Conservation (phyloP, 495 filamentous ascomycete genomes). For the Baudoinia panamericana region DNA sequence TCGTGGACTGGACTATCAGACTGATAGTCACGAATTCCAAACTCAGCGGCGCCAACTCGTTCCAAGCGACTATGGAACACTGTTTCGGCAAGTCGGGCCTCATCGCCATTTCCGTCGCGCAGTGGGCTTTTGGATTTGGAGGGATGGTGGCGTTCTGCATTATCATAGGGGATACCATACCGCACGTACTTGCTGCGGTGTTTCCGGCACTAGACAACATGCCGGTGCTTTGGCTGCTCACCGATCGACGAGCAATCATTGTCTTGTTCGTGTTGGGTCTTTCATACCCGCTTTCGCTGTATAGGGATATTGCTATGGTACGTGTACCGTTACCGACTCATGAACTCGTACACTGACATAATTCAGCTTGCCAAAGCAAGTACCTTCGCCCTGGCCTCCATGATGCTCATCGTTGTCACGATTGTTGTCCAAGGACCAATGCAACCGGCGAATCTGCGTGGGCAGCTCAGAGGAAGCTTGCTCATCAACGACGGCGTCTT, state of each 20-base stretch:
- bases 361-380: constrained; percentile 83
- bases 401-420: constrained; percentile 75
- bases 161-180: constrained; percentile 91
- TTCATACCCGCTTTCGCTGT: constrained; percentile 85
- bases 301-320: constrained; percentile 95
- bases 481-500: constrained; percentile 78
- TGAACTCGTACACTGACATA: constrained; percentile 21
- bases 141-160: constrained; percentile 98
- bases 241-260: constrained; percentile 70
- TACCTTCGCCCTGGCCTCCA: constrained; percentile 77
- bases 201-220: constrained; percentile 64
- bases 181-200: constrained; percentile 68
- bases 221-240: constrained; percentile 67
- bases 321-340: constrained; percentile 14
- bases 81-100: constrained; percentile 83
- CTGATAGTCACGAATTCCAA: constrained; percentile 95
- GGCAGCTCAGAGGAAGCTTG: constrained; percentile 49
- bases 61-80: constrained; percentile 86
- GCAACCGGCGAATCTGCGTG: constrained; percentile 55
- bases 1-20: constrained; percentile 93
- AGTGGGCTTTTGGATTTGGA: constrained; percentile 97
- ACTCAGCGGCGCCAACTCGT: constrained; percentile 76
- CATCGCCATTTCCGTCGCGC: constrained; percentile 78
- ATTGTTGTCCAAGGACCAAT: constrained; percentile 75
- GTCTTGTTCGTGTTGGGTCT: constrained; percentile 69